Percentiles rank a stretch among this genome's conserved stretches.
These are phyloP conservation scores for Solanum chiquidenum DNA, from an alignment of 257 asterid genomes.

Conservation along the genomic window DNA sequence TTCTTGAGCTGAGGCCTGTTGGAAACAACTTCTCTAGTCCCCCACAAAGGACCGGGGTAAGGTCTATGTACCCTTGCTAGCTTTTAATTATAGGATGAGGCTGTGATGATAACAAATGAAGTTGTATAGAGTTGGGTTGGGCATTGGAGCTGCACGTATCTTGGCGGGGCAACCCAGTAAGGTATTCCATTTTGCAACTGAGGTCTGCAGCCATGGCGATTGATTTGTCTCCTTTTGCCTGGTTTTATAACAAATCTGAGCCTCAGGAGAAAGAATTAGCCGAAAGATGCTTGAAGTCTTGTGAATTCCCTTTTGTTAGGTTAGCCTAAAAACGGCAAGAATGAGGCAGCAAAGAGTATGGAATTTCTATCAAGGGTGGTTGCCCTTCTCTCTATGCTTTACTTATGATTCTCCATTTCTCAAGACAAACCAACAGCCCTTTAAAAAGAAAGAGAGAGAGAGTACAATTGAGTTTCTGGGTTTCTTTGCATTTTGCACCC, in stretches of 20 bases:
- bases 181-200: background rate
- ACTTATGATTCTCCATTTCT: conserved; percentile 1
- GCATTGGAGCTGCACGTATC: background rate
- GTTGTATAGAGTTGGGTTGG: background rate
- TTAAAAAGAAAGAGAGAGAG: background rate
- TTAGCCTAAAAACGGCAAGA: background rate
- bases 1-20: background rate
- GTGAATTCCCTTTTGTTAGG: background rate
- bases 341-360: background rate
- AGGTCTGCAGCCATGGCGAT: background rate
- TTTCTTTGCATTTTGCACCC: background rate
- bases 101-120: background rate
- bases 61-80: background rate
- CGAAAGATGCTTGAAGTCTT: background rate
- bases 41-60: background rate
- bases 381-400: conserved; percentile 33
- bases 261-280: background rate
- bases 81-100: background rate
- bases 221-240: background rate
- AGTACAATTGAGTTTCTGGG: background rate
- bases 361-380: conserved; percentile 33
- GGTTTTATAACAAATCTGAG: background rate
- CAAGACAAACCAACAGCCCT: conserved; percentile 7
- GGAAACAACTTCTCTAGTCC: background rate
- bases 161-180: background rate